Evolutionary conservation across 805 yeast species (phyloP), one percentile per base, ranked within the genome.

Genomic region (Yarrowia divulgata): DNA sequence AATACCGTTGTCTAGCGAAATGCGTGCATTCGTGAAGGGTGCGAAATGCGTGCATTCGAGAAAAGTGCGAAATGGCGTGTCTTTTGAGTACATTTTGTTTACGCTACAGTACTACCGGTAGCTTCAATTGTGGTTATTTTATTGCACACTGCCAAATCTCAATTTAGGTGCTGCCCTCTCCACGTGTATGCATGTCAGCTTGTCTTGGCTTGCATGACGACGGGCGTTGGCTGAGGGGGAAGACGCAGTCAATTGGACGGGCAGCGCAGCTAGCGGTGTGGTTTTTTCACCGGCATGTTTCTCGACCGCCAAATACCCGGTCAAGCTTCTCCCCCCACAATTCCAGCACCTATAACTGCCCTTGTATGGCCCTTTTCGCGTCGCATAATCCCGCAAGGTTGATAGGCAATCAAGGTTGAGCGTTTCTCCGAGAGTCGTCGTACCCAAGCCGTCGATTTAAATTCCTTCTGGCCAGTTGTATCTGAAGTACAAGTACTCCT

Each of bases 331-430:
- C 8, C 0, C 35, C 34, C 12, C 6, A 13, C 42, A 8, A 16
- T n/a, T 50, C 8, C 14, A 13, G 19, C 13, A 16, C 39, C 39
- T 19, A 50, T 35, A n/a, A 34, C 58, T 5, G 3, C 40, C 39
- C 12, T 1, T n/a, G 12, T n/a, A 18, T 18, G 19, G 32, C 9
- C 29, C 23, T 8, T 2, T 7, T 35, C 42, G n/a, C 58, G n/a
- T 9, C 10, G 57, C 58, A 52, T 52, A 52, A 52, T 52, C 43
- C 58, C 58, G 58, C 58, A 52, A 52, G 58, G 58, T 50, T 50
- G 57, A 32, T 32, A 8, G 39, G 9, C 43, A 52, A 52, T 52
- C 58, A n/a, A 52, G 58, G 58, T 52, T 52, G 50, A 46, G 29
- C 8, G 29, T 13, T 45, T 18, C 29, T 23, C 4, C 29, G 48